Evolutionary conservation across 2,329 filamentous ascomycete genomes (phyloP).

Genomic region (Aureobasidium namibiae): DNA sequence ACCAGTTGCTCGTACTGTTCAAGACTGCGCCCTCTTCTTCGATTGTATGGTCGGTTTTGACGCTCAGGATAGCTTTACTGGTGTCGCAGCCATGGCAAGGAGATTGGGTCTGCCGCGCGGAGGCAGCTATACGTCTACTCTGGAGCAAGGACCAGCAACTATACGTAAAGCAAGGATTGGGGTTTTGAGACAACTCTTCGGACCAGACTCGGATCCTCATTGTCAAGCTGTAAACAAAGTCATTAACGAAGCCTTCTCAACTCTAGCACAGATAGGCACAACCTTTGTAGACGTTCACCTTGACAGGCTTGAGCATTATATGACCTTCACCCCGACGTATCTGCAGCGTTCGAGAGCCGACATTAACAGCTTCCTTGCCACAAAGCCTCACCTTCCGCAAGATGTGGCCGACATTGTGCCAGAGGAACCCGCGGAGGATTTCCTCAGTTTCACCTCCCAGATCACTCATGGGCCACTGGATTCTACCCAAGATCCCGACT

Average conservation of each 20-base stretch:
- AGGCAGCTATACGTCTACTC: slow-evolving; percentile 23
- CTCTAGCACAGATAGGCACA: slow-evolving; percentile 17
- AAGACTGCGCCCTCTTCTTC: slow-evolving; percentile 24
- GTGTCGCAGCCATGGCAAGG: slow-evolving; percentile 18
- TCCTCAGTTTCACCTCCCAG: neutral
- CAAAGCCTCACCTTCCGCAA: slow-evolving; percentile 29
- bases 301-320: slow-evolving; percentile 20
- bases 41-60: slow-evolving; percentile 25
- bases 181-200: slow-evolving; percentile 23
- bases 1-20: slow-evolving; percentile 25
- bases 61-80: slow-evolving; percentile 22
- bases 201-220: slow-evolving; percentile 18
- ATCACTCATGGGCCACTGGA: neutral
- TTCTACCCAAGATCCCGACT: neutral
- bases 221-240: slow-evolving; percentile 22
- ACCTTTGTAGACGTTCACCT: slow-evolving; percentile 23
- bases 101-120: slow-evolving; percentile 17
- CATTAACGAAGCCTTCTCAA: slow-evolving; percentile 17
- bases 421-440: neutral
- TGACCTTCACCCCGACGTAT: slow-evolving; percentile 22
- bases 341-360: slow-evolving; percentile 21
- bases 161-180: slow-evolving; percentile 22
- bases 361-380: slow-evolving; percentile 27
- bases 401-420: slow-evolving; percentile 12
- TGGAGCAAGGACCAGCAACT: slow-evolving; percentile 12